Base-by-base conservation (phyloP, 2,329 filamentous ascomycete genomes). In the Penicillium sp. region DNA sequence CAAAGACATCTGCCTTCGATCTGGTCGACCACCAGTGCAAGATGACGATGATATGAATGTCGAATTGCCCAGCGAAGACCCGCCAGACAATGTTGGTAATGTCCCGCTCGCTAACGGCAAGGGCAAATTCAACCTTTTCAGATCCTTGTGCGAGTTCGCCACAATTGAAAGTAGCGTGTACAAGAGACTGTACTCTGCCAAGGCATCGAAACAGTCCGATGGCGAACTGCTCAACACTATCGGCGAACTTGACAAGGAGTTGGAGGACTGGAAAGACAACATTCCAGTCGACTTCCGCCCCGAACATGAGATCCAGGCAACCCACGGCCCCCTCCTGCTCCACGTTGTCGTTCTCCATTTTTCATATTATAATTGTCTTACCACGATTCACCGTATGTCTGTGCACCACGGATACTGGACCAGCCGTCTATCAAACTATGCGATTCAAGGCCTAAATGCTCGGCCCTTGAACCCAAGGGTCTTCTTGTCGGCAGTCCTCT, bases 401-500 rank as follows among this genome's bases (percentile, higher is more conserved):
- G 89, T 97, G 28, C 94, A 97, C 65, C 92, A 96, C 68, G 94
- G 94, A 13, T 96, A 96, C 74, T 99, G 94, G 94, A 97, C 93
- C 1, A 96, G 90, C 66, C 85, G 94, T 34, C 76, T 99, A 38
- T 95, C 92, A 34, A 93, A 97, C 65, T 97, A 91, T 67, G 94
- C 94, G 15, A 94, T 97, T 51, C 90, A 96, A 70, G 94, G 94
- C 0, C 79, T 96, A 39, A 97, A 97, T 70, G 87, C 92, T 0
- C 83, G 88, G 58, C 92, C 94, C 0, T 75, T 99, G 49, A 99
- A 97, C 67, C 94, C 94, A 0, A 81, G 94, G 61, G 89, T 99
- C 8, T 99, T 96, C 74, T 91, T 92, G 44, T 96, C 92, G 2
- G 92, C 94, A 5, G 88, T 90, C 2, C 79, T 99, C 2, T 97